Percentiles rank a stretch among this genome's conserved stretches.
phyloP scores from a whole-genome alignment of 176 grass and related monocot species.

The Zoysia japonica region DNA sequence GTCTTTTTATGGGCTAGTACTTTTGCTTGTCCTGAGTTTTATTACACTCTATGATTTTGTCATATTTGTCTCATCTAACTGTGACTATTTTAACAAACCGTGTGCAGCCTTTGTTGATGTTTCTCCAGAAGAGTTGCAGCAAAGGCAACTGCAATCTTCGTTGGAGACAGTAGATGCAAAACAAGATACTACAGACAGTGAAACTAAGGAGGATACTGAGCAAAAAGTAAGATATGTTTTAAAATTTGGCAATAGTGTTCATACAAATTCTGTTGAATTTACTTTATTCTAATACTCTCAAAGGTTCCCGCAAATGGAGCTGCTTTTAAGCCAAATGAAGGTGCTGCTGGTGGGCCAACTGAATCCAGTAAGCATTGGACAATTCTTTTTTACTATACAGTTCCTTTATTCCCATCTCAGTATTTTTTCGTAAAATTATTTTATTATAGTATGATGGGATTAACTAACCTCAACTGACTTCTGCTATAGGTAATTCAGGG shows the following conservation, averaged over 20 bases:
- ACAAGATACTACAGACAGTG: constrained; percentile 46
- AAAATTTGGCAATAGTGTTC: constrained; percentile 26
- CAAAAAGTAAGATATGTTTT: constrained; percentile 52
- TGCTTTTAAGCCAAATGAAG: constrained; percentile 60
- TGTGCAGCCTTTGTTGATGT: constrained; percentile 95
- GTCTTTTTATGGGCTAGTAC: neutral
- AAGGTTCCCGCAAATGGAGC: constrained; percentile 79
- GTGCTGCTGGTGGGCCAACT: constrained; percentile 54
- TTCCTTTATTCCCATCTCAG: too few species aligned
- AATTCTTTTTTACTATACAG: neutral
- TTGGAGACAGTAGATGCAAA: constrained; percentile 54
- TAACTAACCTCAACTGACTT: constrained; percentile 33
- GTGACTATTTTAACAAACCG: constrained; percentile 7
- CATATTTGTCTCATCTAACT: constrained; percentile 33
- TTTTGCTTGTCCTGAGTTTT: constrained; percentile 11
- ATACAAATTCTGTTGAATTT: constrained; percentile 1
- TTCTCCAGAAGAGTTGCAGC: constrained; percentile 77
- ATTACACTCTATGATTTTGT: constrained; percentile 1
- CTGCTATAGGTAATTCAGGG: constrained; percentile 48
- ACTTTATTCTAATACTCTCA: constrained; percentile 28
- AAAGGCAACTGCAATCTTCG: constrained; percentile 64
- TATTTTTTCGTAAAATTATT: constrained; percentile 20
- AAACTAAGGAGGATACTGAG: constrained; percentile 44
- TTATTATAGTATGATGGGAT: constrained; percentile 2
- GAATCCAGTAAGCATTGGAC: constrained; percentile 57